Evolutionary conservation across 495 filamentous ascomycete genomes (phyloP).

Genomic region (Lindgomyces ingoldianus): DNA sequence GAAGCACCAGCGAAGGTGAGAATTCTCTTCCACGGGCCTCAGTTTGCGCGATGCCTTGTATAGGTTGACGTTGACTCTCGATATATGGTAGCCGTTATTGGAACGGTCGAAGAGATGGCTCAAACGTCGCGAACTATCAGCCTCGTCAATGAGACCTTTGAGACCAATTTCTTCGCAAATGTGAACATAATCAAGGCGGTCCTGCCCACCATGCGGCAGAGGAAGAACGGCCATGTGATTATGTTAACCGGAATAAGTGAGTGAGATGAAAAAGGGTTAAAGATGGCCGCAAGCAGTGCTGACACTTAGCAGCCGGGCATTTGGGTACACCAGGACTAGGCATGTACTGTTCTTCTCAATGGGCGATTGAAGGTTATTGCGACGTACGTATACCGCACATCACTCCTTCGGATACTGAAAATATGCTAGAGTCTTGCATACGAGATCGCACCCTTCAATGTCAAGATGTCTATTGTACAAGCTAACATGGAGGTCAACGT

Average conservation of each 20-base stretch:
- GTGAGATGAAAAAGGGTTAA: slow-evolving; percentile 28
- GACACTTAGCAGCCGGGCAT: slow-evolving; percentile 62
- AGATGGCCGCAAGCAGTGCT: not conserved
- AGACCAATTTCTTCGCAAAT: slow-evolving; percentile 89
- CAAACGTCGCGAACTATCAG: slow-evolving; percentile 70
- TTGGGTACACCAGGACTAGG: slow-evolving; percentile 89
- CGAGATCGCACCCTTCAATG: slow-evolving; percentile 95
- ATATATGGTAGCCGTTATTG: slow-evolving; percentile 72
- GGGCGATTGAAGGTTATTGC: slow-evolving; percentile 97
- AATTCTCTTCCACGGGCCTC: not conserved
- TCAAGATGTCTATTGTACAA: slow-evolving; percentile 94
- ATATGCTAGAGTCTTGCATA: slow-evolving; percentile 73
- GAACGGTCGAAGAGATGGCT: slow-evolving; percentile 87
- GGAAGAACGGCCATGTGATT: slow-evolving; percentile 83
- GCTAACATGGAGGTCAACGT: slow-evolving; percentile 81
- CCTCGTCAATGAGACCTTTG: slow-evolving; percentile 86
- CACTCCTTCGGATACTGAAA: slow-evolving; percentile 15
- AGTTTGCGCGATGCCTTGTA: no score
- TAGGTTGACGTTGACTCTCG: not conserved
- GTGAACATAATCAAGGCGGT: slow-evolving; percentile 93
- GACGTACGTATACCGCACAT: slow-evolving; percentile 55
- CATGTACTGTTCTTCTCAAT: slow-evolving; percentile 87
- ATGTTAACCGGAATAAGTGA: slow-evolving; percentile 81
- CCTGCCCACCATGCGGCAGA: slow-evolving; percentile 75
- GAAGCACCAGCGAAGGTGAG: slow-evolving; percentile 80